Evolutionary conservation across 192 early-diverging fungal genomes (phyloP).

Genomic region (Cladochytrium replicatum): DNA sequence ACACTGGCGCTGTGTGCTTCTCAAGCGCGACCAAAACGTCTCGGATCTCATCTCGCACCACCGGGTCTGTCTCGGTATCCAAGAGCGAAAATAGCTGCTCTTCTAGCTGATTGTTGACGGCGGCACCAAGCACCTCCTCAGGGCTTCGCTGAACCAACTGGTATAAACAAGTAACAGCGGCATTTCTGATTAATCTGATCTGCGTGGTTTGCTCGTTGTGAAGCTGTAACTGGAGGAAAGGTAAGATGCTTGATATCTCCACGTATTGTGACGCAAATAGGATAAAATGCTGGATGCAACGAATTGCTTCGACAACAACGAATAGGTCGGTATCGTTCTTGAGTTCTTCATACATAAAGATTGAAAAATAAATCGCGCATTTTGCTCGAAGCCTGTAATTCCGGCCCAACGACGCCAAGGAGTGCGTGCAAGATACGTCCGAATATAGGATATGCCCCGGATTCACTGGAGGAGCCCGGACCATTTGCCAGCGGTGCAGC

Average conservation of each 20-base stretch:
- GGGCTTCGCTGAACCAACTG: conserved; percentile 74
- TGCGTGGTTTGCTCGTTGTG: conserved; percentile 21
- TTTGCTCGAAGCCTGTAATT: conserved; percentile 61
- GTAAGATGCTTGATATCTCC: conserved; percentile 54
- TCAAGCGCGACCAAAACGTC: conserved; percentile 34
- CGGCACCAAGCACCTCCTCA: conserved; percentile 53
- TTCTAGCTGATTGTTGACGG: conserved; percentile 50
- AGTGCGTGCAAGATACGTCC: conserved; percentile 84
- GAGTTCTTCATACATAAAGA: conserved; percentile 70
- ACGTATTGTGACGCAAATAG: conserved; percentile 77
- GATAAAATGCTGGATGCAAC: conserved; percentile 79
- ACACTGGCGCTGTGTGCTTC: conserved; percentile 36
- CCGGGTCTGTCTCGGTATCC: conserved; percentile 62
- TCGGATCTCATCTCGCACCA: conserved; percentile 43
- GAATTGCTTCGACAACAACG: conserved; percentile 73
- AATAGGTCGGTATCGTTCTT: conserved; percentile 62
- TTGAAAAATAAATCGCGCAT: conserved; percentile 71
- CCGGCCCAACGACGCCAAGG: conserved; percentile 84
- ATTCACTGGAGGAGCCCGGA: conserved; percentile 47
- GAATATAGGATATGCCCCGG: conserved; percentile 48
- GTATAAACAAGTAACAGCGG: conserved; percentile 74
- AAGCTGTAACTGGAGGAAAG: conserved; percentile 67
- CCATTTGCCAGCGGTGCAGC: conserved; percentile 16
- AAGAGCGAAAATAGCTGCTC: conserved; percentile 71
- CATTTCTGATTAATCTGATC: conserved; percentile 56